These are phyloP conservation scores for Rosa lucieae DNA, from an alignment of 306 rosid species.

Conservation along the genomic window DNA sequence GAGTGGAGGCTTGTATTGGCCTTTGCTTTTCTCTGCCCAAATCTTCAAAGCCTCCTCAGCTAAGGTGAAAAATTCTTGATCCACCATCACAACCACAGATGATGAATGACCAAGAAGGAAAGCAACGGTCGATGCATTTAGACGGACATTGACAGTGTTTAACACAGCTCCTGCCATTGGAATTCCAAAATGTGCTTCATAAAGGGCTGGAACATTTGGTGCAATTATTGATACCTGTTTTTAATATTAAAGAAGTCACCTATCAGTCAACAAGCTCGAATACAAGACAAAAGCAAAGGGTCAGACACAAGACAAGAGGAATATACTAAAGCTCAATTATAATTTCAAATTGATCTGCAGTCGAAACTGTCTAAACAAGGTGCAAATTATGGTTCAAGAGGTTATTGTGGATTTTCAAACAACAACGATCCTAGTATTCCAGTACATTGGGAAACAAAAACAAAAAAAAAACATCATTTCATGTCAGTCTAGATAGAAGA, in stretches of 20 bases:
- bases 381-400: slow-evolving; percentile 1
- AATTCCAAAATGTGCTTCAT: slow-evolving; percentile 82
- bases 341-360: neutral
- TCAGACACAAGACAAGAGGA: neutral
- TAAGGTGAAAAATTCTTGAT: slow-evolving; percentile 59
- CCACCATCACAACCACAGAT: slow-evolving; percentile 55
- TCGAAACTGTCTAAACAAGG: neutral
- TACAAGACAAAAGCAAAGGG: slow-evolving; percentile 7
- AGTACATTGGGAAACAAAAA: neutral
- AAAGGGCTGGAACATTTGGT: slow-evolving; percentile 86
- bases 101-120: slow-evolving; percentile 68
- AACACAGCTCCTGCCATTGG: slow-evolving; percentile 73
- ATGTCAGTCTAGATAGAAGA: neutral
- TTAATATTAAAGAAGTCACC: slow-evolving; percentile 21
- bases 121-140: slow-evolving; percentile 56
- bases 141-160: slow-evolving; percentile 59
- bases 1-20: slow-evolving; percentile 55
- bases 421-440: neutral
- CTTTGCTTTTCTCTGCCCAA: slow-evolving; percentile 46
- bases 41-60: slow-evolving; percentile 75
- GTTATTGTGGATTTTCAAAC: neutral
- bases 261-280: slow-evolving; percentile 12
- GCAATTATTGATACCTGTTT: slow-evolving; percentile 86
- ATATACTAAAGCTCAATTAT: neutral
- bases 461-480: neutral